Percentiles rank a stretch among this genome's conserved stretches.
Conservation (phyloP, 1,284 basidiomycete genomes). For the Bjerkandera adusta region DNA sequence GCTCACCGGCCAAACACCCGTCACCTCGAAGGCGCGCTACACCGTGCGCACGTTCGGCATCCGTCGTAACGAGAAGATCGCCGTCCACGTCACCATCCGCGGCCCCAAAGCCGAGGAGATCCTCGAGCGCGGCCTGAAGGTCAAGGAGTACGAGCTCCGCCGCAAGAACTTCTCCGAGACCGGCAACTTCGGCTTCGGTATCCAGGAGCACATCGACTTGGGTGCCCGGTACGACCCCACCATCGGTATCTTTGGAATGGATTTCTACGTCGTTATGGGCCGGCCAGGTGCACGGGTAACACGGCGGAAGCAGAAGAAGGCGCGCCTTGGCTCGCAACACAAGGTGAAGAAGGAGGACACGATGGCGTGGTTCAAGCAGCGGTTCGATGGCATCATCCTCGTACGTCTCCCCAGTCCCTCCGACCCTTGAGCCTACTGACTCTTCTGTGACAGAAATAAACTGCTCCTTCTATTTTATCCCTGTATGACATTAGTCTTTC, state of each 20-base stretch:
- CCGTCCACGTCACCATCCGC: conserved; percentile 98
- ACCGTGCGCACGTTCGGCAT: conserved; percentile 99
- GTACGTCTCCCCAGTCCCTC: conserved; percentile 41
- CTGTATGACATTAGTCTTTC: conserved; percentile 15
- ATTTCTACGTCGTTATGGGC: conserved; percentile 98
- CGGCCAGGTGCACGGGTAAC: conserved; percentile 93
- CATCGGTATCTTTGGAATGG: conserved; percentile 98
- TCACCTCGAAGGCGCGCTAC: conserved; percentile 99
- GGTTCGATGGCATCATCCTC: conserved; percentile 96
- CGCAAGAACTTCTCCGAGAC: conserved; percentile 96
- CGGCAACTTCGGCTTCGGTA: conserved; percentile 98
- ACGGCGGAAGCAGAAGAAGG: conserved; percentile 87
- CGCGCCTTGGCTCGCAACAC: conserved; percentile 87
- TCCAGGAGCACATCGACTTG: conserved; percentile 98
- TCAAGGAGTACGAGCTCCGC: conserved; percentile 98
- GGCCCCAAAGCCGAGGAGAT: conserved; percentile 99
- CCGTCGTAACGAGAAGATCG: conserved; percentile 99
- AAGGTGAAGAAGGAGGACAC: conserved; percentile 92
- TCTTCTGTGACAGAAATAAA: conserved; percentile 19
- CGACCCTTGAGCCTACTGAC: not conserved
- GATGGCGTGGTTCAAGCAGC: conserved; percentile 98
- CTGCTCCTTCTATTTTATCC: conserved; percentile 3
- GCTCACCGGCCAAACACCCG: conserved; percentile 98
- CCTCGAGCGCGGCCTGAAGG: conserved; percentile 98
- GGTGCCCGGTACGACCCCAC: conserved; percentile 97